A percentile compares a stretch with the other conserved stretches of the same genome.
Conservation (phyloP, 2,329 filamentous ascomycete species). For the Colletotrichum kahawae region DNA sequence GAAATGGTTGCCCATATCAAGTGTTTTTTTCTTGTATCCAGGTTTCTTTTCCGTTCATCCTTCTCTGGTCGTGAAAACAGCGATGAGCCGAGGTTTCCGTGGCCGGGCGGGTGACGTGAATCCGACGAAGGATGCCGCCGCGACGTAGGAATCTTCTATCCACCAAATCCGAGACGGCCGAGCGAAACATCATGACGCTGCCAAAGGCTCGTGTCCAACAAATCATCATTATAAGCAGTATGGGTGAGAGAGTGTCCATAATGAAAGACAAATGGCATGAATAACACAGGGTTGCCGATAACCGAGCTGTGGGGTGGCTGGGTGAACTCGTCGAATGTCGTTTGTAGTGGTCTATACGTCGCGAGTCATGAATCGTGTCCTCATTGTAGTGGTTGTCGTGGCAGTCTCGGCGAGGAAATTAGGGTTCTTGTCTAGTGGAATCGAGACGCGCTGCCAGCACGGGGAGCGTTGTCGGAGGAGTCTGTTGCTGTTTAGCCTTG, state of each 20-base stretch:
- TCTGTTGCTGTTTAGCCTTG: constrained; percentile 31
- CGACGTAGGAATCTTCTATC: constrained; percentile 33
- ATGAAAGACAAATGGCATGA: constrained; percentile 21
- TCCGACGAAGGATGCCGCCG: constrained; percentile 15
- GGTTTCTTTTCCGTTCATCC: constrained; percentile 40
- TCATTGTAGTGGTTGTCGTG: constrained; percentile 17
- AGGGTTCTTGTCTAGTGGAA: constrained; percentile 22
- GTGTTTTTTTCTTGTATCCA: constrained; percentile 43
- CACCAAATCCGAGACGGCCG: constrained; percentile 34
- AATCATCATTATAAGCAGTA: constrained; percentile 43
- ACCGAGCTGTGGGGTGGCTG: constrained; percentile 7
- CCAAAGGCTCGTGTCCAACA: constrained; percentile 24
- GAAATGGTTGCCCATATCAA: constrained; percentile 46
- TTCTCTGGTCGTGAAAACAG: constrained; percentile 36
- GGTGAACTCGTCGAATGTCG: constrained; percentile 22
- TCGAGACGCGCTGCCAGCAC: constrained; percentile 33
- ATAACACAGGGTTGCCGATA: constrained; percentile 21
- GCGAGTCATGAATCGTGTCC: constrained; percentile 25
- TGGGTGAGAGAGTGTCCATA: constrained; percentile 27
- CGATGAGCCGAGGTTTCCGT: constrained; percentile 18
- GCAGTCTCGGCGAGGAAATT: constrained; percentile 16
- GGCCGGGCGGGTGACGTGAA: constrained; percentile 16
- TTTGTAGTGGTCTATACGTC: constrained; percentile 41
- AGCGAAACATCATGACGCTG: constrained; percentile 23
- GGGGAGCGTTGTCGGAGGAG: constrained; percentile 48